Conservation (phyloP, 2,329 filamentous ascomycete genomes). For the Fusarium staphyleae region DNA sequence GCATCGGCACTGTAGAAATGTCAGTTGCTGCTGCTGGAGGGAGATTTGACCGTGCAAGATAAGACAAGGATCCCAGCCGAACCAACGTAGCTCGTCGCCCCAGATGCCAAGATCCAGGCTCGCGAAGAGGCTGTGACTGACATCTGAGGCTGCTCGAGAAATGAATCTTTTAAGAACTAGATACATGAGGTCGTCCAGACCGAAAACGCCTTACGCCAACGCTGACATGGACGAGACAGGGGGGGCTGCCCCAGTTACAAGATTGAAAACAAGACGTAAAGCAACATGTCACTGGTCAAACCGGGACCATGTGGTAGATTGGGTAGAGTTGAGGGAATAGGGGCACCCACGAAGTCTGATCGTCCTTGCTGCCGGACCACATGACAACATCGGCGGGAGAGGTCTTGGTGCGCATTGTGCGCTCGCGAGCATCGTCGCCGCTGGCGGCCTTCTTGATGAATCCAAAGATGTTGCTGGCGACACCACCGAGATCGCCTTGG, state of each 20-base stretch:
- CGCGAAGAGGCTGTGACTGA: slow-evolving; percentile 43
- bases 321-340: slow-evolving; percentile 38
- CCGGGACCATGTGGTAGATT: slow-evolving; percentile 21
- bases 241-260: slow-evolving; percentile 18
- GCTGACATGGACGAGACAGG: slow-evolving; percentile 10
- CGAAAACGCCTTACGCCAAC: slow-evolving; percentile 32
- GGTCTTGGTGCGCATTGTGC: slow-evolving; percentile 86
- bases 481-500: slow-evolving; percentile 79
- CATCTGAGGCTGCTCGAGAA: slow-evolving; percentile 50
- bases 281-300: slow-evolving; percentile 16
- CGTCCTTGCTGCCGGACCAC: slow-evolving; percentile 97
- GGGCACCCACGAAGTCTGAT: slow-evolving; percentile 83
- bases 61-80: slow-evolving; percentile 4
- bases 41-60: neutral
- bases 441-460: slow-evolving; percentile 89
- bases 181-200: slow-evolving; percentile 23
- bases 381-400: slow-evolving; percentile 95
- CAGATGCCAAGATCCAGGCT: slow-evolving; percentile 51
- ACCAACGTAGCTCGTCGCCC: slow-evolving; percentile 57
- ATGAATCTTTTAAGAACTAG: slow-evolving; percentile 32
- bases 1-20: slow-evolving; percentile 76
- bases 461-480: slow-evolving; percentile 79
- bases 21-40: slow-evolving; percentile 18
- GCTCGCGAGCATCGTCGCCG: slow-evolving; percentile 82
- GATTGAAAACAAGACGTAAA: slow-evolving; percentile 8